phyloP scores from a whole-genome alignment of 805 yeast genomes.

The Metschnikowia rubicola region DNA sequence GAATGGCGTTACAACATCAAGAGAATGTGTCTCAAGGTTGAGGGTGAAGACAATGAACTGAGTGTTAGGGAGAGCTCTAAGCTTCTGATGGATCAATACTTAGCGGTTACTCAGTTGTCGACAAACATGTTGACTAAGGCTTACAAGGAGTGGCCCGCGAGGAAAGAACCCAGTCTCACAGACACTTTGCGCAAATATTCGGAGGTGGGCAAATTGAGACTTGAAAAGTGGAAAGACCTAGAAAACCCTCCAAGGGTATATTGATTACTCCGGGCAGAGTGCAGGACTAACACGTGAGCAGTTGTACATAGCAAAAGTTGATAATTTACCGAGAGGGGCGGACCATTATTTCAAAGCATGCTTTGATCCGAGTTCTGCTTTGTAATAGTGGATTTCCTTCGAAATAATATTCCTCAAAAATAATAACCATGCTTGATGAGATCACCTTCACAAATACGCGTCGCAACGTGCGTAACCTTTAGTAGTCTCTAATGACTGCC shows the following conservation, averaged over 20 bases:
- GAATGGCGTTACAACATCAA: slow-evolving; percentile 21
- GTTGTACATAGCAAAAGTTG: background rate
- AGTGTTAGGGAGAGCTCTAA: background rate
- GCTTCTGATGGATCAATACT: slow-evolving; percentile 10
- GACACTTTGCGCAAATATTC: slow-evolving; percentile 22
- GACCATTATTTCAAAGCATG: too few relatives aligned
- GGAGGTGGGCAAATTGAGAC: slow-evolving; percentile 26
- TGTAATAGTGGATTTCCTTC: too few relatives aligned
- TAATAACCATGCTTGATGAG: too few relatives aligned
- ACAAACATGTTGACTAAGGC: slow-evolving; percentile 14
- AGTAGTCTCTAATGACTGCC: too few relatives aligned
- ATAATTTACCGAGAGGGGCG: background rate
- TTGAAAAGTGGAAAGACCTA: slow-evolving; percentile 23
- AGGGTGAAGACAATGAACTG: background rate
- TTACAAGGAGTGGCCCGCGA: slow-evolving; percentile 7
- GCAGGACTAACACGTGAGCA: background rate
- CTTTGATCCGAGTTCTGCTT: too few relatives aligned
- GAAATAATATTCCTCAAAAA: too few relatives aligned
- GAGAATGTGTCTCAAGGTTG: slow-evolving; percentile 3
- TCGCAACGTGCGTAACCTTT: too few relatives aligned
- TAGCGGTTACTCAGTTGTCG: slow-evolving; percentile 10
- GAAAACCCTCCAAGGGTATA: slow-evolving; percentile 21
- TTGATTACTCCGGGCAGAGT: slow-evolving; percentile 7
- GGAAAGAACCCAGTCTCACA: slow-evolving; percentile 6
- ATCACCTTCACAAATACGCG: too few relatives aligned